phyloP scores from a whole-genome alignment of 1,284 basidiomycete species.

The Tylopilus sp. region DNA sequence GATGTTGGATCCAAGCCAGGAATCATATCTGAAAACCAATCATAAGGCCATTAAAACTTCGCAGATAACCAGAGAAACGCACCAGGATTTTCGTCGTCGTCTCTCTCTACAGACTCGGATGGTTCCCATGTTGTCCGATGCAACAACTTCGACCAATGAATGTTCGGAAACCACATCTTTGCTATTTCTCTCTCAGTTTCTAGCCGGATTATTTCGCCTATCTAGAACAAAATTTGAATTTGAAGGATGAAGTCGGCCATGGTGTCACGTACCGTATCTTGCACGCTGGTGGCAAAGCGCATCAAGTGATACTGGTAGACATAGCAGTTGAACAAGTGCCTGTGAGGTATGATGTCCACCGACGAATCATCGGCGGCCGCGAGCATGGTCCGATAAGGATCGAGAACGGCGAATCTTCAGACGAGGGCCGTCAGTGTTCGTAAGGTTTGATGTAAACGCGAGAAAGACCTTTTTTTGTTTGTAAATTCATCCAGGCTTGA shows the following conservation, averaged over 20 bases:
- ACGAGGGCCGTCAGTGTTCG: slow-evolving; percentile 10
- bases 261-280: slow-evolving; percentile 55
- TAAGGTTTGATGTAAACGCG: neutral
- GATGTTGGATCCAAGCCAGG: slow-evolving; percentile 62
- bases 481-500: slow-evolving; percentile 60
- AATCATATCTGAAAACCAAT: slow-evolving; percentile 59
- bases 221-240: slow-evolving; percentile 45
- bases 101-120: slow-evolving; percentile 53
- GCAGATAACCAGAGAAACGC: slow-evolving; percentile 14
- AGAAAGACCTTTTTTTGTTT: slow-evolving; percentile 60
- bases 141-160: slow-evolving; percentile 51
- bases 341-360: slow-evolving; percentile 64
- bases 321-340: slow-evolving; percentile 74
- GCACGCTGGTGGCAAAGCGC: slow-evolving; percentile 59
- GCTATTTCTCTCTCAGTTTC: slow-evolving; percentile 64
- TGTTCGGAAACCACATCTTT: slow-evolving; percentile 76
- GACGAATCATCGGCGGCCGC: slow-evolving; percentile 55
- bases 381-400: slow-evolving; percentile 76
- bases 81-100: slow-evolving; percentile 69
- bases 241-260: slow-evolving; percentile 40
- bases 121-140: slow-evolving; percentile 63
- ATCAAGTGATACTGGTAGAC: slow-evolving; percentile 82
- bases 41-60: neutral
- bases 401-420: slow-evolving; percentile 69
- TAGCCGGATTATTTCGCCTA: slow-evolving; percentile 65